phyloP scores from a whole-genome alignment of 495 filamentous ascomycete species.

The Margaritispora aquatica region DNA sequence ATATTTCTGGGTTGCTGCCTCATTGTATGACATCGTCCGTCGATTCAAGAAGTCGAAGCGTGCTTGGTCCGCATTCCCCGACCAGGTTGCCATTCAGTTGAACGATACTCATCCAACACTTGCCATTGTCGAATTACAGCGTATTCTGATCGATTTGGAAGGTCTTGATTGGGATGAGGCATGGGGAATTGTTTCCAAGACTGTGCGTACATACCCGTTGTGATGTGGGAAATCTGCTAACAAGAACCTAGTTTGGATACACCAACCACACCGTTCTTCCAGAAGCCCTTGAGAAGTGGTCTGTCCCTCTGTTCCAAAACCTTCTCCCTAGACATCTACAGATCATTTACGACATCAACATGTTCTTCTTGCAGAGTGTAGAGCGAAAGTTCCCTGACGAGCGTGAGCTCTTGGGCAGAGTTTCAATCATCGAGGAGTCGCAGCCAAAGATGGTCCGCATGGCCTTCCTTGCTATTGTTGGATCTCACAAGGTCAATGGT shows the following conservation, averaged over 20 bases:
- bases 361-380: slow-evolving; percentile 84
- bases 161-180: slow-evolving; percentile 90
- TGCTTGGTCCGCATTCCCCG: slow-evolving; percentile 85
- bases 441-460: slow-evolving; percentile 98
- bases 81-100: slow-evolving; percentile 93
- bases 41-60: slow-evolving; percentile 96
- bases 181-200: slow-evolving; percentile 66
- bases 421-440: slow-evolving; percentile 96
- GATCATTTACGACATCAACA: slow-evolving; percentile 98
- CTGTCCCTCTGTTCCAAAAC: slow-evolving; percentile 85
- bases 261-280: slow-evolving; percentile 98
- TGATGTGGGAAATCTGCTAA: slow-evolving; percentile 11
- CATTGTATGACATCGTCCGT: slow-evolving; percentile 89
- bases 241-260: slow-evolving; percentile 65
- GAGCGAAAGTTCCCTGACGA: slow-evolving; percentile 88
- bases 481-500: slow-evolving; percentile 98
- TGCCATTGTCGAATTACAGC: slow-evolving; percentile 89
- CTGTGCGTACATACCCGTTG: slow-evolving; percentile 25
- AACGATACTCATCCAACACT: slow-evolving; percentile 98
- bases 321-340: slow-evolving; percentile 91
- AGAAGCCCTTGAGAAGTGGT: slow-evolving; percentile 98
- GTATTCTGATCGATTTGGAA: slow-evolving; percentile 86
- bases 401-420: slow-evolving; percentile 71
- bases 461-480: slow-evolving; percentile 91
- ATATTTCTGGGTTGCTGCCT: slow-evolving; percentile 99